A percentile compares a stretch with the other conserved stretches of the same genome.
Conservation (phyloP, 106 monocot genomes). For the Triglochin maritima region DNA sequence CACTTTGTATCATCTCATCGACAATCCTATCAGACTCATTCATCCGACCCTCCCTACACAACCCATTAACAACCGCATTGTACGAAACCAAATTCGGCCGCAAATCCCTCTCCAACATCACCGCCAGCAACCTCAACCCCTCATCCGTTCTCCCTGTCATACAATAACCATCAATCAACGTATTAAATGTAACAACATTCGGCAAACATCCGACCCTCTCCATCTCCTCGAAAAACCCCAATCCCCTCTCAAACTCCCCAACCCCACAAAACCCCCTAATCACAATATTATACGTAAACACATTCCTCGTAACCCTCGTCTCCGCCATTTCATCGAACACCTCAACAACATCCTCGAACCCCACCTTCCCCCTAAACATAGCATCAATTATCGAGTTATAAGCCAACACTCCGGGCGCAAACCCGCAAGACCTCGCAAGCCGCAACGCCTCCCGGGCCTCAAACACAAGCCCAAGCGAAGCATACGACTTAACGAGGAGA, state of each 20-base stretch:
- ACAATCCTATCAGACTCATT: constrained; percentile 34
- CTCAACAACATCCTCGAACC: constrained; percentile 2
- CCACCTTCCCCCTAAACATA: constrained; percentile 26
- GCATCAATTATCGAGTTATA: constrained; percentile 71
- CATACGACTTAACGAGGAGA: constrained; percentile 51
- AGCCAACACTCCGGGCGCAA: constrained; percentile 34
- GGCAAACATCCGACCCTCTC: constrained; percentile 37
- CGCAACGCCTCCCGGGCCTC: constrained; percentile 38
- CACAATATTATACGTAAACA: constrained; percentile 73
- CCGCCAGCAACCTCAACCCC: constrained; percentile 20
- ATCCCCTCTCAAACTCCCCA: constrained; percentile 31
- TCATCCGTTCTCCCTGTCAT: constrained; percentile 26
- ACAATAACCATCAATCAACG: constrained; percentile 43
- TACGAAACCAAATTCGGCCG: constrained; percentile 53
- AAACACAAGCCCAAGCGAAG: constrained; percentile 21
- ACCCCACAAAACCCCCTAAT: constrained; percentile 39
- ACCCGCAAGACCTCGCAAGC: constrained; percentile 30
- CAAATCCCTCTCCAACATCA: constrained; percentile 26
- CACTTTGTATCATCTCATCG: constrained; percentile 44
- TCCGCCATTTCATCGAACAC: constrained; percentile 30
- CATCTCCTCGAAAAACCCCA: constrained; percentile 41
- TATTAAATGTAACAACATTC: constrained; percentile 70
- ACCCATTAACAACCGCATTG: constrained; percentile 57
- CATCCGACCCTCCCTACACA: constrained; percentile 38
- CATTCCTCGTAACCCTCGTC: constrained; percentile 38